Evolutionary conservation across 2,329 filamentous ascomycete species (phyloP).

Genomic region (Trichoderma brevicompactum): DNA sequence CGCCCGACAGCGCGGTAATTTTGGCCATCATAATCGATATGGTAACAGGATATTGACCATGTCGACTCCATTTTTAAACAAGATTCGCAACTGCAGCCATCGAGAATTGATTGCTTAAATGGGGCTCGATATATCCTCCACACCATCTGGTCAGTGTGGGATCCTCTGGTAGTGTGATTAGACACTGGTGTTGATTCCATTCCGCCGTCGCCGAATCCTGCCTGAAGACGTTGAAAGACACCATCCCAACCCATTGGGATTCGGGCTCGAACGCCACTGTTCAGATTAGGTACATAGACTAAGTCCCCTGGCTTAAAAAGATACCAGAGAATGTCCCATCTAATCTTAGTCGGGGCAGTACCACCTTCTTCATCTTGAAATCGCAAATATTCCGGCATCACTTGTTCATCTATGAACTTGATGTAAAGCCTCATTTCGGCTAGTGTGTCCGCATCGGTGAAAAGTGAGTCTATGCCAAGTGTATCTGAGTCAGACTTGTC

Average conservation of each 20-base stretch:
- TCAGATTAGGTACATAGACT: constrained; percentile 15
- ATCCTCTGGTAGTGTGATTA: constrained; percentile 5
- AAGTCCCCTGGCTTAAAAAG: constrained; percentile 21
- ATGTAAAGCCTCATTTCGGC: constrained; percentile 21
- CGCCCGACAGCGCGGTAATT: constrained; percentile 5
- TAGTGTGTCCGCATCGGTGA: constrained; percentile 6
- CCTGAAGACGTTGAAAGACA: constrained; percentile 14
- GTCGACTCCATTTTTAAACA: constrained; percentile 9
- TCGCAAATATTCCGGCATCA: constrained; percentile 17
- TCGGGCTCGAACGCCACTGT: constrained; percentile 15
- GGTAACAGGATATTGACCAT: constrained; percentile 18
- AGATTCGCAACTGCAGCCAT: constrained; percentile 14
- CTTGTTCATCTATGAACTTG: constrained; percentile 21
- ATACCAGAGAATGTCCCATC: constrained; percentile 26
- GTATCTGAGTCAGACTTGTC: constrained; percentile 2
- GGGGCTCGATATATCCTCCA: constrained; percentile 21
- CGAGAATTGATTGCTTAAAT: background rate
- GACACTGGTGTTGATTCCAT: background rate
- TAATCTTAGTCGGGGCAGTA: constrained; percentile 1
- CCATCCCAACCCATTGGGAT: constrained; percentile 12
- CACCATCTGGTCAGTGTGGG: constrained; percentile 20
- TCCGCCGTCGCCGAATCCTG: background rate
- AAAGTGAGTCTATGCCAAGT: constrained; percentile 17
- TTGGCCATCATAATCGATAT: constrained; percentile 28
- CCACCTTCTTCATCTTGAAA: constrained; percentile 1